Base-by-base conservation (phyloP, 352 stramenopile species). In the Peronospora belbahrii region DNA sequence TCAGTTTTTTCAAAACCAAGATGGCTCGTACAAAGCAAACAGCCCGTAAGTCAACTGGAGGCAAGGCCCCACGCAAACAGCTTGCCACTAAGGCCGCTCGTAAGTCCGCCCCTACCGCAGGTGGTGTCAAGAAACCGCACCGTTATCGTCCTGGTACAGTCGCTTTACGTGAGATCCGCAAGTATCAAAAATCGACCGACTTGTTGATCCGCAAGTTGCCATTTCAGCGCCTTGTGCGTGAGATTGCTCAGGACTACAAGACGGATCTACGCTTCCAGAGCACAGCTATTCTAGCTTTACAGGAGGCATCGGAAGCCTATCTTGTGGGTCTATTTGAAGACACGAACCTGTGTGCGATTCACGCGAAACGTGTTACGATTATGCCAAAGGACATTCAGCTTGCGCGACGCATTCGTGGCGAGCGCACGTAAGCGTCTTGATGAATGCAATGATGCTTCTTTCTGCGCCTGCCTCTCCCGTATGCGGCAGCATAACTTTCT, bases 1-100 rank as follows among this genome's bases (percentile, higher is more conserved):
- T 14, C 7, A 9, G n/a, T 9, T 23, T 28, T 25, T 14, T 13
- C 20, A 43, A 39, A 44, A n/a, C 10, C 28, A 50, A 67, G 20
- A 96, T 98, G 88, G 92, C 94, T 42, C 87, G 94, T 78, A 97
- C 94, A 60, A 97, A 98, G 75, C 91, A 98, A 69, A 98, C 91
- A 30, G 91, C 94, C n/a, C 86, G 93, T 66, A 98, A 98, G 70
- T 97, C 87, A 40, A 85, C 91, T 33, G 90, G 90, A 41, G 90
- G 90, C 63, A 97, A 97, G 75, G 90, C 89, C 9, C 90, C 90
- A 17, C 82, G 90, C 50, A 97, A 97, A 82, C 89, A 97, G 69
- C 65, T 97, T 14, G 90, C 90, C 52, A 86, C 74, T 52, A 97
- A 97, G 77, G 84, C 88, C 37, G 83, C 88, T 17, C 85, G 90